Evolutionary conservation across 2,329 filamentous ascomycete genomes (phyloP).

Genomic region (Trichoderma sp.): DNA sequence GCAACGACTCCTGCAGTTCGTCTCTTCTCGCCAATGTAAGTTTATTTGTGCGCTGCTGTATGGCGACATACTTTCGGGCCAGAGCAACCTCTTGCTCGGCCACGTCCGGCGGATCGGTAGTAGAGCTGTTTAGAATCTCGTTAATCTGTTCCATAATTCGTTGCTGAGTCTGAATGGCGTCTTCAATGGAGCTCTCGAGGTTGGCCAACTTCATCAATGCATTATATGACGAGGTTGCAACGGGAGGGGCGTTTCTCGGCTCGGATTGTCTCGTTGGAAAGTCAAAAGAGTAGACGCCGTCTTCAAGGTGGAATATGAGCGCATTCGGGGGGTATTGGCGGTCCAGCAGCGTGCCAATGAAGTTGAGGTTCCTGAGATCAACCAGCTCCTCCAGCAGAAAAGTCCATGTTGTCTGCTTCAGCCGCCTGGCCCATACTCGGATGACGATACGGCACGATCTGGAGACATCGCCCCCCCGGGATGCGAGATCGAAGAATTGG

Average conservation of each 20-base stretch:
- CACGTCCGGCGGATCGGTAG: conserved; percentile 43
- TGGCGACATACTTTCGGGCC: conserved; percentile 53
- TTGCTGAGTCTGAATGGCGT: conserved; percentile 75
- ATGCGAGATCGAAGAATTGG: conserved; percentile 72
- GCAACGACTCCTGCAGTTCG: conserved; percentile 65
- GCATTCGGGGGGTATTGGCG: conserved; percentile 78
- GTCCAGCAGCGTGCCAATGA: conserved; percentile 68
- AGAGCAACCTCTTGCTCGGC: conserved; percentile 50
- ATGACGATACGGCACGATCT: conserved; percentile 64
- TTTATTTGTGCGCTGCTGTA: conserved; percentile 65
- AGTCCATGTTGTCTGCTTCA: conserved; percentile 48
- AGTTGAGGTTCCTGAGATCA: conserved; percentile 71
- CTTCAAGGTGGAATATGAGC: conserved; percentile 78
- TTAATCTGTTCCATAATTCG: conserved; percentile 77
- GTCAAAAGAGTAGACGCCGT: conserved; percentile 82
- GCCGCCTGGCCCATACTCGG: conserved; percentile 69
- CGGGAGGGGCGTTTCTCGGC: conserved; percentile 50
- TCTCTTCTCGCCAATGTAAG: conserved; percentile 60
- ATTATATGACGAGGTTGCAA: conserved; percentile 77
- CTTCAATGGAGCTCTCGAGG: conserved; percentile 85
- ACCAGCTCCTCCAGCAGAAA: conserved; percentile 71
- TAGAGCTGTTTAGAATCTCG: conserved; percentile 44
- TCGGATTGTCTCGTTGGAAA: conserved; percentile 52
- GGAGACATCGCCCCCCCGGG: conserved; percentile 60
- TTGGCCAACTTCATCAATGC: conserved; percentile 84